These are phyloP conservation scores for Pichia occidentalis DNA, from an alignment of 805 yeast genomes.

Conservation along the genomic window DNA sequence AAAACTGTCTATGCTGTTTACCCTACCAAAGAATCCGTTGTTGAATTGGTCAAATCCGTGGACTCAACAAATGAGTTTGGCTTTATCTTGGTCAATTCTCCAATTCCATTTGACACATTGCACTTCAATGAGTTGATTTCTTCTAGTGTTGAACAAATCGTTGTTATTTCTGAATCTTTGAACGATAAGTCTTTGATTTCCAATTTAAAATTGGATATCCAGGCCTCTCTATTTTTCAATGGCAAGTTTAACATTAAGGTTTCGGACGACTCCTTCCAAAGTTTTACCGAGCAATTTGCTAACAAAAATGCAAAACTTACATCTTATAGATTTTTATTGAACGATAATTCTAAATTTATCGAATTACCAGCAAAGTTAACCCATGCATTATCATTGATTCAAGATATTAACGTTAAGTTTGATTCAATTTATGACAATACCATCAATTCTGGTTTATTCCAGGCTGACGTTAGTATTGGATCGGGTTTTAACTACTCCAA, in stretches of 20 bases:
- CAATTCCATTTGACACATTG: conserved; percentile 67
- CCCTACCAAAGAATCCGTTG: conserved; percentile 60
- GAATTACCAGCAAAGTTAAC: conserved; percentile 60
- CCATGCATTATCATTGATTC: conserved; percentile 61
- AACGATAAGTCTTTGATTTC: conserved; percentile 25
- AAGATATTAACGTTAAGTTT: conserved; percentile 43
- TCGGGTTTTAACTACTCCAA: conserved; percentile 34
- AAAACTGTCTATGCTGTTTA: conserved; percentile 75
- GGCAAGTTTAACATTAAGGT: conserved; percentile 38
- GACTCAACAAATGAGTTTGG: conserved; percentile 22
- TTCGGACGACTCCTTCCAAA: conserved; percentile 41
- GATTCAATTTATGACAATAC: conserved; percentile 68
- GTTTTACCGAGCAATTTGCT: conserved; percentile 19
- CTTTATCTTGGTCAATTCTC: conserved; percentile 70
- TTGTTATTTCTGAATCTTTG: conserved; percentile 57
- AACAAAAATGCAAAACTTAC: conserved; percentile 36
- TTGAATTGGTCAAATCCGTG: conserved; percentile 41
- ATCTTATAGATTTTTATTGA: conserved; percentile 55
- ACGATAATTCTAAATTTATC: conserved; percentile 52
- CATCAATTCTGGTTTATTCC: conserved; percentile 67
- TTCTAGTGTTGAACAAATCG: conserved; percentile 46
- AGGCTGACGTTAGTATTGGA: conserved; percentile 47
- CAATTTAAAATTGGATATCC: conserved; percentile 61
- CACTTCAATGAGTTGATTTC: conserved; percentile 60
- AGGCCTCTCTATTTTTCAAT: conserved; percentile 58